phyloP scores from a whole-genome alignment of 169 alveolate genomes.

The Plasmodium knowlesi region DNA sequence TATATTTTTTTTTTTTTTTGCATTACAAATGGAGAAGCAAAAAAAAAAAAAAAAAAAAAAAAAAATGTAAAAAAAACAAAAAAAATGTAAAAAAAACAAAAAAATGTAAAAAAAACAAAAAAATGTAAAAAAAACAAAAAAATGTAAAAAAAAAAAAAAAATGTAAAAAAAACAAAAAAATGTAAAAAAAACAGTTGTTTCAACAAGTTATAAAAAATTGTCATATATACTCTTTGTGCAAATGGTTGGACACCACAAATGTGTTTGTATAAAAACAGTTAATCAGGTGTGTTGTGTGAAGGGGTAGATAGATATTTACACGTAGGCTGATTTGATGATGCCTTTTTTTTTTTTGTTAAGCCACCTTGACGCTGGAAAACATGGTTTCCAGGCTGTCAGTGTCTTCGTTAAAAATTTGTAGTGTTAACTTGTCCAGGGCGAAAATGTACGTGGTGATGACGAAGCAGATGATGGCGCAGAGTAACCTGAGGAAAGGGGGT shows the following conservation, averaged over 20 bases:
- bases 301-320: neutral
- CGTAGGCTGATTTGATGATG: neutral
- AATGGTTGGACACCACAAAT: neutral
- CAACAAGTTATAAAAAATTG: neutral
- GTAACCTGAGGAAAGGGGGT: conserved; percentile 1
- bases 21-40: neutral
- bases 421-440: conserved; percentile 31
- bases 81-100: neutral
- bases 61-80: neutral
- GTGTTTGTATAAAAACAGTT: neutral
- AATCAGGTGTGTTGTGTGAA: neutral
- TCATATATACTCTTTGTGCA: neutral
- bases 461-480: conserved; percentile 55
- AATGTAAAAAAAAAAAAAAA: neutral
- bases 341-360: neutral
- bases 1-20: neutral
- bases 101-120: neutral
- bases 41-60: neutral
- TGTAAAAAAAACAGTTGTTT: neutral
- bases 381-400: conserved; percentile 41
- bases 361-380: conserved; percentile 35
- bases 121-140: neutral
- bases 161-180: no score
- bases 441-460: conserved; percentile 54
- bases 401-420: conserved; percentile 56